Evolutionary conservation across 2,329 filamentous ascomycete genomes (phyloP).

Genomic region (Neonectria neomacrospora): DNA sequence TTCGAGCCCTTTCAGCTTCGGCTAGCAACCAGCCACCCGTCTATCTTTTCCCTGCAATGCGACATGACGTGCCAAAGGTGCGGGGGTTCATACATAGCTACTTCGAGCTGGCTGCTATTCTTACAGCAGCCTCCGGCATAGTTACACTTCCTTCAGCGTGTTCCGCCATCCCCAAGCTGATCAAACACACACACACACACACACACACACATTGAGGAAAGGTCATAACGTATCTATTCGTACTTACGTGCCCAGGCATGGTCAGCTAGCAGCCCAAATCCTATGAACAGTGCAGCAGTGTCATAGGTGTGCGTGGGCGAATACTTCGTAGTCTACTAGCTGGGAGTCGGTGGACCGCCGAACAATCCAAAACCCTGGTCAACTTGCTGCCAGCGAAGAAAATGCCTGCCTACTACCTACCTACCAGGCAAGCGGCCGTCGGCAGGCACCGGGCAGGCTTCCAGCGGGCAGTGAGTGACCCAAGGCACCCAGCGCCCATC

Average conservation of each 20-base stretch:
- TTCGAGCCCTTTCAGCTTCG: neutral
- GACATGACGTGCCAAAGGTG: slow-evolving; percentile 3
- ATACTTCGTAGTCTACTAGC: neutral
- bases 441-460: neutral
- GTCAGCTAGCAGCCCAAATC: neutral
- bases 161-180: neutral
- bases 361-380: neutral
- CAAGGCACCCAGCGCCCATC: slow-evolving; percentile 16
- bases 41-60: slow-evolving; percentile 10
- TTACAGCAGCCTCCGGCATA: slow-evolving; percentile 1
- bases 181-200: neutral
- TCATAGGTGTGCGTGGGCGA: neutral
- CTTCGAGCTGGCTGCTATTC: neutral
- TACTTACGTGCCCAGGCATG: slow-evolving; percentile 1
- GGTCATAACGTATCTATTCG: neutral
- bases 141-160: neutral
- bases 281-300: neutral
- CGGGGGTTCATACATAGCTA: neutral
- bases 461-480: slow-evolving; percentile 16
- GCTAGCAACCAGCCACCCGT: slow-evolving; percentile 7
- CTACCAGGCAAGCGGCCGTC: neutral
- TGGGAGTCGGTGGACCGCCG: neutral
- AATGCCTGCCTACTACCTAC: too few species aligned
- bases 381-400: neutral
- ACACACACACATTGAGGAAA: neutral